These are phyloP conservation scores for Ganoderma boninense DNA, from an alignment of 1,284 basidiomycete species.

Conservation along the genomic window DNA sequence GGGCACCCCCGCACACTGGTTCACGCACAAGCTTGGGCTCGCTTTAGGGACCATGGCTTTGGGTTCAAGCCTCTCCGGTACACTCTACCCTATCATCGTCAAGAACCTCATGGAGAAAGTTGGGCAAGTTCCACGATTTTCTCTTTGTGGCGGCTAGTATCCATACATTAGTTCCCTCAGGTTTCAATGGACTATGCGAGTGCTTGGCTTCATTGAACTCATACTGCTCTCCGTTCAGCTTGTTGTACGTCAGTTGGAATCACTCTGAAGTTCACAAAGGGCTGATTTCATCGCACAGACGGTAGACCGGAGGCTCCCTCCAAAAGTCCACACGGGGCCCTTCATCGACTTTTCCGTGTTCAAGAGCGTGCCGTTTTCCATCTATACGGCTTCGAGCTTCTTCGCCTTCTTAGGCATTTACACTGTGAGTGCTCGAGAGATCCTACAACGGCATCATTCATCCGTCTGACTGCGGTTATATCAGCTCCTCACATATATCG, in stretches of 20 bases:
- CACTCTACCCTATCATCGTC: slow-evolving; percentile 51
- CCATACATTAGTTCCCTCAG: slow-evolving; percentile 39
- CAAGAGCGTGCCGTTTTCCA: slow-evolving; percentile 51
- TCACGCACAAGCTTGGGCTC: slow-evolving; percentile 47
- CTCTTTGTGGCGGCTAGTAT: background rate
- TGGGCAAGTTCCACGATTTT: slow-evolving; percentile 37
- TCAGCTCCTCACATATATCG: slow-evolving; percentile 59
- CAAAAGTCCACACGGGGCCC: slow-evolving; percentile 55
- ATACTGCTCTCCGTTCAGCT: slow-evolving; percentile 52
- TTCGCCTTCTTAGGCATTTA: slow-evolving; percentile 67
- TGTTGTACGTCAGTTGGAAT: slow-evolving; percentile 35
- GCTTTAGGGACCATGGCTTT: slow-evolving; percentile 51
- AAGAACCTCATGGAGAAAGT: slow-evolving; percentile 49
- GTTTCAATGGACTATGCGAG: slow-evolving; percentile 69
- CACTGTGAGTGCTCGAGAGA: slow-evolving; percentile 44
- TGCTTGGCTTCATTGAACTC: slow-evolving; percentile 63
- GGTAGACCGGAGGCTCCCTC: slow-evolving; percentile 59
- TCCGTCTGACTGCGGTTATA: background rate
- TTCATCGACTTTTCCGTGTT: slow-evolving; percentile 60
- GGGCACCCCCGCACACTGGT: slow-evolving; percentile 58
- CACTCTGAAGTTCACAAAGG: too few species aligned
- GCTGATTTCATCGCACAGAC: slow-evolving; percentile 43
- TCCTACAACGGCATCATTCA: background rate
- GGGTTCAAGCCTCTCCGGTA: slow-evolving; percentile 55
- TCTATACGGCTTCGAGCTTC: slow-evolving; percentile 54